Evolutionary conservation across 495 filamentous ascomycete genomes (phyloP).

Genomic region (Hapsidospora chrysogenum): DNA sequence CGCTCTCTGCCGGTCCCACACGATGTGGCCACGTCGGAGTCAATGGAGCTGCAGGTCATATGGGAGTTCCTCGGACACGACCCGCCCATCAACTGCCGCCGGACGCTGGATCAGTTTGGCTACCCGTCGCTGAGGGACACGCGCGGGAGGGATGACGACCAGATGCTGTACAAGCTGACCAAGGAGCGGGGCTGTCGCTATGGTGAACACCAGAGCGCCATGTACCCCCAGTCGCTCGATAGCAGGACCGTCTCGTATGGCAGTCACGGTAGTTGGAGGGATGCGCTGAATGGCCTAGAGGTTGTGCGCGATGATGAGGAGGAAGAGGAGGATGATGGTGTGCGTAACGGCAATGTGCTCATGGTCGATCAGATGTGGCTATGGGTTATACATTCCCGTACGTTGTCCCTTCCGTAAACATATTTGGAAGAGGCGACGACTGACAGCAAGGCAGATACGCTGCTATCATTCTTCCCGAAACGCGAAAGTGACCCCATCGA

Average conservation of each 20-base stretch:
- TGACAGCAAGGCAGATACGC: conserved; percentile 21
- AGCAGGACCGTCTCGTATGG: neutral
- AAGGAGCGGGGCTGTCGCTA: conserved; percentile 18
- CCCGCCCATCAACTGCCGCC: conserved; percentile 43
- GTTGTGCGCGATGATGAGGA: conserved; percentile 9
- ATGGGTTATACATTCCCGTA: conserved; percentile 44
- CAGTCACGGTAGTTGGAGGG: neutral
- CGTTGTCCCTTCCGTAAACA: conserved; percentile 5
- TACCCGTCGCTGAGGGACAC: conserved; percentile 48
- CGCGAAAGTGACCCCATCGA: conserved; percentile 29
- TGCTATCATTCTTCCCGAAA: conserved; percentile 42
- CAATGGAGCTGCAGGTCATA: conserved; percentile 41
- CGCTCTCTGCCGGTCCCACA: conserved; percentile 38
- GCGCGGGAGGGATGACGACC: conserved; percentile 45
- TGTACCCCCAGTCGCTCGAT: neutral
- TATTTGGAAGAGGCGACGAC: no score
- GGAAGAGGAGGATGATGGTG: conserved; percentile 16
- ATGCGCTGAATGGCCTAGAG: neutral
- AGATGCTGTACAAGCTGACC: conserved; percentile 56
- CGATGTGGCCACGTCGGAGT: conserved; percentile 31
- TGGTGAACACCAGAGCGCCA: neutral
- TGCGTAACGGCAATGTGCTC: conserved; percentile 41
- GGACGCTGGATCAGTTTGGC: conserved; percentile 51
- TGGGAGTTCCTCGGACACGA: conserved; percentile 51
- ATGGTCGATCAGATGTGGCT: conserved; percentile 61